Conservation (phyloP, 768 basidiomycete species). For the Rhodotorula toruloides region DNA sequence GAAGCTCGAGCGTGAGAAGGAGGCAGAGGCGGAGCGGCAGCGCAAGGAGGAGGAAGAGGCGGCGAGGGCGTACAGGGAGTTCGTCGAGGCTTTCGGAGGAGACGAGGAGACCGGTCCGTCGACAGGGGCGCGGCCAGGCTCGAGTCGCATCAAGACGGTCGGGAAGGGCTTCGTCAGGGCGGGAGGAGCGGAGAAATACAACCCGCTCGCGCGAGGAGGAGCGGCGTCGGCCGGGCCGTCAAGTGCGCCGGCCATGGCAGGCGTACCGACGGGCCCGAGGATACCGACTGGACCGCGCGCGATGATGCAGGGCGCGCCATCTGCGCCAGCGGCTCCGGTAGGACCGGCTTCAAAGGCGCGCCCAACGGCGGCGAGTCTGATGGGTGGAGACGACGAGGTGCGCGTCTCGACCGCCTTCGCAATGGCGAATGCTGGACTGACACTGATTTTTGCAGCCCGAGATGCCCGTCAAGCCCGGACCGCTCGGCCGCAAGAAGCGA, state of each 20-base stretch:
- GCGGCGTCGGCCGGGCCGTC: conserved; percentile 6
- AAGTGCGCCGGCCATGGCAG: conserved; percentile 41
- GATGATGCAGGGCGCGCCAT: not conserved
- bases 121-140: conserved; percentile 42
- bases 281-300: conserved; percentile 10
- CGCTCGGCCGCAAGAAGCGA: conserved; percentile 68
- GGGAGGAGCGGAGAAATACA: conserved; percentile 55
- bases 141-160: not conserved
- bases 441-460: not conserved
- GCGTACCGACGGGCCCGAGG: conserved; percentile 3
- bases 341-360: not conserved
- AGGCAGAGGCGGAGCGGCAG: conserved; percentile 62
- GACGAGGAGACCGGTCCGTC: conserved; percentile 57
- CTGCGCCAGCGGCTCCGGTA: not conserved
- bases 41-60: conserved; percentile 38
- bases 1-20: conserved; percentile 82
- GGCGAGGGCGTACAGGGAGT: conserved; percentile 60
- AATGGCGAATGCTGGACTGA: not conserved
- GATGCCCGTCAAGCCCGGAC: not conserved
- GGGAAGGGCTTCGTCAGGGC: conserved; percentile 59
- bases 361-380: conserved; percentile 19
- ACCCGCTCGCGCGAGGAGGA: conserved; percentile 43
- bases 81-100: conserved; percentile 75
- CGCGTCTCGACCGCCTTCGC: conserved; percentile 14
- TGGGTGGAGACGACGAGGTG: conserved; percentile 24